Evolutionary conservation across 805 yeast genomes (phyloP).

Genomic region (Starmerella stigmatis): DNA sequence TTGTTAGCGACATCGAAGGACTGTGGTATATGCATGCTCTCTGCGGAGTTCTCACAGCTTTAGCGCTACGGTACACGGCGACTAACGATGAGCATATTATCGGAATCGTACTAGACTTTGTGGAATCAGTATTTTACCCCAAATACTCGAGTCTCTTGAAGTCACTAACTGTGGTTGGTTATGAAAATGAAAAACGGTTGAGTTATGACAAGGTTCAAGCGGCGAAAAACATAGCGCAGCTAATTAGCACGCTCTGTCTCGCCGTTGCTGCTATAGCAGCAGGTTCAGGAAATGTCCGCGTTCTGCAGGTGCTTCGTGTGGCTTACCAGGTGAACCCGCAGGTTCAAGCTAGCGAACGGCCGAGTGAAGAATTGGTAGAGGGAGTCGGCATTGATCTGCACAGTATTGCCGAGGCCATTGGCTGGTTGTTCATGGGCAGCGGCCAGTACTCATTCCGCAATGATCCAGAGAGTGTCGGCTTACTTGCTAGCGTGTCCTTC

Average conservation of each 20-base stretch:
- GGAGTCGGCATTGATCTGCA: constrained; percentile 54
- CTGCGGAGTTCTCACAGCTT: constrained; percentile 64
- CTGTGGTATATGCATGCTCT: constrained; percentile 5
- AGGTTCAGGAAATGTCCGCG: constrained; percentile 79
- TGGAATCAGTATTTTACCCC: constrained; percentile 43
- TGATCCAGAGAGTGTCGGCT: constrained; percentile 54
- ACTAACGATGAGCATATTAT: constrained; percentile 36
- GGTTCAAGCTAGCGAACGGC: constrained; percentile 2
- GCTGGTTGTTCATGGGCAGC: constrained; percentile 81
- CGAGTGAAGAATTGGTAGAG: not conserved
- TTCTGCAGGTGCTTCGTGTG: constrained; percentile 59
- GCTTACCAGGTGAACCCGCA: constrained; percentile 33
- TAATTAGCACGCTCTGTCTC: constrained; percentile 39
- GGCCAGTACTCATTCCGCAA: constrained; percentile 75
- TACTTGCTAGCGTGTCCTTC: constrained; percentile 48
- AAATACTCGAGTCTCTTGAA: constrained; percentile 20
- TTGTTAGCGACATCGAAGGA: constrained; percentile 46
- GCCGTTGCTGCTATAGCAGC: constrained; percentile 71
- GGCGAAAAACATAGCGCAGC: constrained; percentile 2
- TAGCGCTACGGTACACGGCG: constrained; percentile 72
- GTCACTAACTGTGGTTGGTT: not conserved
- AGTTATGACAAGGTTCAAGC: constrained; percentile 1
- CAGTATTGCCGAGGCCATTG: constrained; percentile 73
- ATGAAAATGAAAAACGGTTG: not conserved
- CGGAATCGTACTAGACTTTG: constrained; percentile 46